phyloP scores from a whole-genome alignment of 495 filamentous ascomycete genomes.

The Hyaloscypha bicolor region DNA sequence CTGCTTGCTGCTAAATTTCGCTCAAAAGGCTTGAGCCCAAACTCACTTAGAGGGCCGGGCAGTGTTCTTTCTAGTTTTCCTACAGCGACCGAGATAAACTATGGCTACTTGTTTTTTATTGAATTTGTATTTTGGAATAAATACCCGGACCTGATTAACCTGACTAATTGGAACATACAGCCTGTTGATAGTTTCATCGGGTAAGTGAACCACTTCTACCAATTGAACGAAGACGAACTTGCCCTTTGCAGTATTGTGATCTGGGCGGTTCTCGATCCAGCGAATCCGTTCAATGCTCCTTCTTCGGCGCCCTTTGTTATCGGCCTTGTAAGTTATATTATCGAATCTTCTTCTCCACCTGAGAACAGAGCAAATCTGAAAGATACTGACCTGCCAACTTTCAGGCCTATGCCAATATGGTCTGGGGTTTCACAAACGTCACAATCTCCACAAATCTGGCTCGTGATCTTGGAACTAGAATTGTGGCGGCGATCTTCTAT shows the following conservation, averaged over 20 bases:
- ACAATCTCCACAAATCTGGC: conserved; percentile 55
- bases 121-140: conserved; percentile 38
- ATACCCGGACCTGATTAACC: not conserved
- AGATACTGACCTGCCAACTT: not conserved
- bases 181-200: conserved; percentile 54
- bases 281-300: conserved; percentile 54
- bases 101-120: conserved; percentile 53
- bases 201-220: conserved; percentile 22
- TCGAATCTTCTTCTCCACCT: too few relatives aligned
- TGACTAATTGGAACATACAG: not conserved
- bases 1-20: conserved; percentile 38
- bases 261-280: conserved; percentile 55
- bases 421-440: conserved; percentile 50
- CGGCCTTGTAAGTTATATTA: conserved; percentile 38
- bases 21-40: conserved; percentile 37
- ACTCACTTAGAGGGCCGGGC: conserved; percentile 50
- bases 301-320: conserved; percentile 49
- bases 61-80: conserved; percentile 49
- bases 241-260: conserved; percentile 47
- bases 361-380: not conserved
- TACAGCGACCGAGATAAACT: conserved; percentile 43
- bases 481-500: conserved; percentile 55
- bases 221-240: not conserved
- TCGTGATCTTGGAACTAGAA: conserved; percentile 53
- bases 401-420: conserved; percentile 44